Evolutionary conservation across 164 flowering plant species (phyloP), one percentile per base, ranked within the genome.

Genomic region (Aristolochia californica): DNA sequence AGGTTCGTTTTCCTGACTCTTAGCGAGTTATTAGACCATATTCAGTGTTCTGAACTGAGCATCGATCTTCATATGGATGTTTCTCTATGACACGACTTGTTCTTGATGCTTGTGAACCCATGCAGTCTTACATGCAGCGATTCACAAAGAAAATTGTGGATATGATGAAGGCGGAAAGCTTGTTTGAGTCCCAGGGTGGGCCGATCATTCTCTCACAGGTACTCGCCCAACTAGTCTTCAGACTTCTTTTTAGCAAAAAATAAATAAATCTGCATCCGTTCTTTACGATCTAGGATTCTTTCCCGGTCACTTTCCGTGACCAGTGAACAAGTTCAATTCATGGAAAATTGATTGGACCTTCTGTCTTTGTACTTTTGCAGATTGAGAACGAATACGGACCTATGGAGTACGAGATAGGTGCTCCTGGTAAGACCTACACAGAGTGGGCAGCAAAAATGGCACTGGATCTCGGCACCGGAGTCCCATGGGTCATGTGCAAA

Each of bases 401-500:
- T 3, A 76, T 82, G 38, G 94, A 91, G 61, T 82, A 74, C 70
- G 88, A 83, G 60, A 69, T 85, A 38, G 96, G 96, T 14, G 83
- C 86, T 26, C 88, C 94, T 5, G 96, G 85, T 8, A 75, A 74
- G 52, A 77, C 87, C 14, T 91, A 91, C 56, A 59, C 83, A 5
- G 62, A 78, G 59, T 91, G 96, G 95, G 87, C 89, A 18, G 95
- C 94, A 9, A 53, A 71, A 48, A 91, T 91, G 97, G 97, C 96
- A 9, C 80, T 80, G 13, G 75, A 80, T 10, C 85, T 84, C 5
- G 71, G 68, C 59, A 87, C 97, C 20, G 97, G 97, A 20, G 97
- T 91, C 49, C 97, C 97, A 34, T 91, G 97, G 97, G 66, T 91
- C 60, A 91, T 91, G 97, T 91, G 97, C 80, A 91, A 87, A 64